A percentile compares a stretch with the other conserved stretches of the same genome.
Conservation (phyloP, 176 grass and related monocot genomes). For the Oryza punctata region DNA sequence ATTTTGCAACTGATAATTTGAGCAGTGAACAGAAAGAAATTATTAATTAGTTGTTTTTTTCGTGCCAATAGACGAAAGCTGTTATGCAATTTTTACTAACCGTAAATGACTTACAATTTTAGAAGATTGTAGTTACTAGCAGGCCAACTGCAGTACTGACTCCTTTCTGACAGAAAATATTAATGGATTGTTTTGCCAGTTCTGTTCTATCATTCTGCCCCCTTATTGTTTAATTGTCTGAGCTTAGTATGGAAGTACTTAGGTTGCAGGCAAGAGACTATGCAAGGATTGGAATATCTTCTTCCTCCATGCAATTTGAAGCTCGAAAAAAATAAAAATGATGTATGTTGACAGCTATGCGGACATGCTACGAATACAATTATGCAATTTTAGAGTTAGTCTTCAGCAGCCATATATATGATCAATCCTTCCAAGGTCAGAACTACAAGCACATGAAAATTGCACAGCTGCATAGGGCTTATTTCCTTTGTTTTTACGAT, state of each 20-base stretch:
- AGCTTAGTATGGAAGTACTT: not conserved
- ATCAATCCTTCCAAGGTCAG: not conserved
- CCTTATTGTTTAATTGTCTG: not conserved
- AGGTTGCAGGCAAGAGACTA: not conserved
- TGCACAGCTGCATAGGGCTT: not conserved
- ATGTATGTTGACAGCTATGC: not conserved
- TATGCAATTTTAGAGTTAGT: not conserved
- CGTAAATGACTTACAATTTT: not conserved
- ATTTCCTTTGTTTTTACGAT: conserved; percentile 2
- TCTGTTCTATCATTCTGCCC: not conserved
- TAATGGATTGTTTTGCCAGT: not conserved
- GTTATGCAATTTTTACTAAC: not conserved
- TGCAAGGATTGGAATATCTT: not conserved
- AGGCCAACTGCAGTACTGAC: not conserved
- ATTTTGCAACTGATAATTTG: conserved; percentile 1
- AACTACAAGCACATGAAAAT: conserved; percentile 5
- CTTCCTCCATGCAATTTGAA: not conserved
- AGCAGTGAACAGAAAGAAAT: conserved; percentile 23
- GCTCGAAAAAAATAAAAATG: not conserved
- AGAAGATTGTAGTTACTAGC: not conserved
- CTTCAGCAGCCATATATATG: not conserved
- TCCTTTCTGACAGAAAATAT: not conserved
- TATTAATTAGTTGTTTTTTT: conserved; percentile 17
- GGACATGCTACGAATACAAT: not conserved
- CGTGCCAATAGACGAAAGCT: not conserved